Percentiles rank a stretch among this genome's conserved stretches.
These are phyloP conservation scores for Pichia paraexigua DNA, from an alignment of 805 yeast species.

Conservation along the genomic window DNA sequence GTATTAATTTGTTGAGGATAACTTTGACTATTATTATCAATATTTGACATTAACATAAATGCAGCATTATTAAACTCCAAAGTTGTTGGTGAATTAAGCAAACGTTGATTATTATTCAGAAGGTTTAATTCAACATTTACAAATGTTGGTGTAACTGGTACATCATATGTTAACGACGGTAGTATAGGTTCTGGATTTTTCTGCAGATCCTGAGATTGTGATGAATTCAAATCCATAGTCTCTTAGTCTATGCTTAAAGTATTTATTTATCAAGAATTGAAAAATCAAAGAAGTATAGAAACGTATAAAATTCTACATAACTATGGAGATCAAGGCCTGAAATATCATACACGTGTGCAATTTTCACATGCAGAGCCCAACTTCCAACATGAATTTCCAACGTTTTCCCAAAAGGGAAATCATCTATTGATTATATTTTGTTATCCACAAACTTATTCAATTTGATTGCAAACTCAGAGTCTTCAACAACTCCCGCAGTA, in stretches of 20 bases:
- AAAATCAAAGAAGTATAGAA: background rate
- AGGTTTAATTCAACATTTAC: background rate
- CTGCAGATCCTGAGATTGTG: background rate
- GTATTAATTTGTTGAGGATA: background rate
- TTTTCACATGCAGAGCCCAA: background rate
- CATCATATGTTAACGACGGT: background rate
- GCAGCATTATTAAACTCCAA: constrained; percentile 33
- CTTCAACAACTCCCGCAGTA: constrained; percentile 52
- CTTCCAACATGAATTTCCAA: background rate
- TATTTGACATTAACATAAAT: constrained; percentile 24
- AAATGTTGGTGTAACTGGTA: background rate
- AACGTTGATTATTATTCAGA: background rate
- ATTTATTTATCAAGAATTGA: background rate
- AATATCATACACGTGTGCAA: background rate
- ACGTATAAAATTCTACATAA: background rate
- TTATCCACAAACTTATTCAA: background rate
- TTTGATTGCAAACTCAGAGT: background rate
- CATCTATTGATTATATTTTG: background rate
- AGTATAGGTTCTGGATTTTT: background rate
- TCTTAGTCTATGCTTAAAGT: background rate
- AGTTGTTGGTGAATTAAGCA: constrained; percentile 11
- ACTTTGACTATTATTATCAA: background rate
- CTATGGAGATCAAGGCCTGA: background rate
- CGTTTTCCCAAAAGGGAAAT: background rate
- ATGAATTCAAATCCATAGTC: background rate